phyloP scores from a whole-genome alignment of 345 rosid genomes.

The Acer saccharum region DNA sequence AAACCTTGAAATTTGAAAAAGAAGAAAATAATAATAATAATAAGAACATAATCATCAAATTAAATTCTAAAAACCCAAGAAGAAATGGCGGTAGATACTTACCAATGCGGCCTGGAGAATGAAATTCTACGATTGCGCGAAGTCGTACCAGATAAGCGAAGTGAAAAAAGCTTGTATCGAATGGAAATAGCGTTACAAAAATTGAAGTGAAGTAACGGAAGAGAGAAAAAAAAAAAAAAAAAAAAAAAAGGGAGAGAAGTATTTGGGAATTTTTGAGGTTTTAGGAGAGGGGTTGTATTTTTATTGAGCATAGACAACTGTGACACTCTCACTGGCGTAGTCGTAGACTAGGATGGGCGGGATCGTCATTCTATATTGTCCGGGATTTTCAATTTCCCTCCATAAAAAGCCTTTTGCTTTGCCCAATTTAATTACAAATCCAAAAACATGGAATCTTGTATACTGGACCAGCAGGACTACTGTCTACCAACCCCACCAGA shows the following conservation, averaged over 20 bases:
- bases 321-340: background rate
- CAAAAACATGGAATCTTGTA: background rate
- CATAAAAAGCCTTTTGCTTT: conserved; percentile 22
- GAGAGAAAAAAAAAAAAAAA: background rate
- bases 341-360: conserved; percentile 20
- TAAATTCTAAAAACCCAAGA: background rate
- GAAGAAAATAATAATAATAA: background rate
- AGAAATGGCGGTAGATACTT: background rate
- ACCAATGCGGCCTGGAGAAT: conserved; percentile 15
- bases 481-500: no score
- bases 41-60: background rate
- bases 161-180: conserved; percentile 3
- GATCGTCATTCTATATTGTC: conserved; percentile 27
- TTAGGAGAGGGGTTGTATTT: conserved; percentile 9
- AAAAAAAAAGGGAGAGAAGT: background rate
- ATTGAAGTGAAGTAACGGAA: background rate
- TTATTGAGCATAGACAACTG: background rate
- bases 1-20: background rate
- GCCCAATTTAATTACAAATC: conserved; percentile 7
- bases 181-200: conserved; percentile 10
- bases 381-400: conserved; percentile 49
- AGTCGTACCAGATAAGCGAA: background rate
- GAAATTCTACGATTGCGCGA: conserved; percentile 9
- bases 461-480: no score
- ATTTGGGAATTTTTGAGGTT: conserved; percentile 15